These are phyloP conservation scores for Aegilops longissima DNA, from an alignment of 176 grass and related monocot species.

Conservation along the genomic window DNA sequence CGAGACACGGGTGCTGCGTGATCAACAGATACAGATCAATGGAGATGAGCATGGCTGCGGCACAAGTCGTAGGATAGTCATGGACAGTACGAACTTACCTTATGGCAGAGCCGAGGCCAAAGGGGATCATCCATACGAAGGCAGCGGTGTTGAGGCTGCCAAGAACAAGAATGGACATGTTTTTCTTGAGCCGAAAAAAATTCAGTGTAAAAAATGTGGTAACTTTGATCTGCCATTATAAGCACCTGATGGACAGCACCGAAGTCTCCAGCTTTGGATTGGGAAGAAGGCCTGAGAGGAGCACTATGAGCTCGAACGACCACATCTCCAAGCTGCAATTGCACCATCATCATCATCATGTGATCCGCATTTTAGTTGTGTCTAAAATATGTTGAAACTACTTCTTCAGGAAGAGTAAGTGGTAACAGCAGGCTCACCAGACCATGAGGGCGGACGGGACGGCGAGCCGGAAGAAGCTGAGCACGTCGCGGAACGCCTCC, in stretches of 20 bases:
- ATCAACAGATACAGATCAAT: background rate
- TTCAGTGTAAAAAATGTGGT: too few species aligned
- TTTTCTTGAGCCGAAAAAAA: background rate
- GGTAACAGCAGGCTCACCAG: constrained; percentile 1
- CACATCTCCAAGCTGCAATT: constrained; percentile 42
- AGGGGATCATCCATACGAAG: constrained; percentile 44
- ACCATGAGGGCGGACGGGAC: constrained; percentile 41
- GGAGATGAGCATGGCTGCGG: background rate
- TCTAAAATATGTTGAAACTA: too few species aligned
- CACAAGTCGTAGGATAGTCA: background rate
- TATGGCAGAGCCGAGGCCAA: constrained; percentile 25
- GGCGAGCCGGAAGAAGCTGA: constrained; percentile 36
- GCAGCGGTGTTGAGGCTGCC: constrained; percentile 37
- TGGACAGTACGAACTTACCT: background rate
- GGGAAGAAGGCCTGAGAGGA: constrained; percentile 36
- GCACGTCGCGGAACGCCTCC: constrained; percentile 25
- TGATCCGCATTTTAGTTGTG: too few species aligned
- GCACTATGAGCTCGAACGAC: constrained; percentile 44
- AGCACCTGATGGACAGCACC: constrained; percentile 16
- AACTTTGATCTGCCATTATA: too few species aligned
- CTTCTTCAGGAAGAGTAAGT: background rate
- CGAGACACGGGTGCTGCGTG: constrained; percentile 63
- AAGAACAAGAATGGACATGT: background rate
- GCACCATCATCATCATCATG: background rate
- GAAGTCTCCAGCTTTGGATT: constrained; percentile 39